phyloP scores from a whole-genome alignment of 352 stramenopile genomes.

The Albugo laibachii region DNA sequence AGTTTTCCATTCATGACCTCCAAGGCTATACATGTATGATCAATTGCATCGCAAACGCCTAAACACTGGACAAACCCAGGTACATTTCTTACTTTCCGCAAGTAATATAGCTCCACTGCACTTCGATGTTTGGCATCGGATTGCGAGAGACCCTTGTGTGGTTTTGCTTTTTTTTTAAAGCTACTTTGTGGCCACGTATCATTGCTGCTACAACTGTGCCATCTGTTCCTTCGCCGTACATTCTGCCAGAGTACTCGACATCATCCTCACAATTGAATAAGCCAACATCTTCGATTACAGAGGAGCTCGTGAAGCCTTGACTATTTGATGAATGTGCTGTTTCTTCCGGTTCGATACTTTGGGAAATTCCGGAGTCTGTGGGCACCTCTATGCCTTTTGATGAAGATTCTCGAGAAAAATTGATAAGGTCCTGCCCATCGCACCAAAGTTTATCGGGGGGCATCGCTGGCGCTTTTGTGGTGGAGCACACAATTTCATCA shows the following conservation, averaged over 20 bases:
- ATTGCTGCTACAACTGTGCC: conserved; percentile 57
- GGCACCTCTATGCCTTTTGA: too few relatives aligned
- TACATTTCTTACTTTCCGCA: conserved; percentile 52
- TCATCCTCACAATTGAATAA: conserved; percentile 69
- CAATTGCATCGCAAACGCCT: conserved; percentile 57
- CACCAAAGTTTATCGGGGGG: too few relatives aligned
- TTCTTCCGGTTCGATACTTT: not conserved
- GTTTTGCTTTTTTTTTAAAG: conserved; percentile 66
- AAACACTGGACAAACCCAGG: conserved; percentile 66
- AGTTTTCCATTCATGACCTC: conserved; percentile 81
- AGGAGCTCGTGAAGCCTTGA: conserved; percentile 45
- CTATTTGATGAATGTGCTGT: not conserved
- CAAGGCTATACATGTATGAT: conserved; percentile 69
- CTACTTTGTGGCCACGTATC: conserved; percentile 59
- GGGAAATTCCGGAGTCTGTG: too few relatives aligned
- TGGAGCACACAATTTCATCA: too few relatives aligned
- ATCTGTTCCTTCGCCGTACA: conserved; percentile 73
- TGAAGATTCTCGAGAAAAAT: too few relatives aligned
- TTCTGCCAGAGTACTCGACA: conserved; percentile 58
- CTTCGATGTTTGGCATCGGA: conserved; percentile 64
- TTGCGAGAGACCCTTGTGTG: conserved; percentile 45
- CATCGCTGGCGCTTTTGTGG: too few relatives aligned
- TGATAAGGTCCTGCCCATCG: too few relatives aligned
- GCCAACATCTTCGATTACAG: conserved; percentile 63
- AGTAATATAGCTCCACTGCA: conserved; percentile 58